Base-by-base conservation (phyloP, 208 protist species). In the Wallacemonas sp. region DNA sequence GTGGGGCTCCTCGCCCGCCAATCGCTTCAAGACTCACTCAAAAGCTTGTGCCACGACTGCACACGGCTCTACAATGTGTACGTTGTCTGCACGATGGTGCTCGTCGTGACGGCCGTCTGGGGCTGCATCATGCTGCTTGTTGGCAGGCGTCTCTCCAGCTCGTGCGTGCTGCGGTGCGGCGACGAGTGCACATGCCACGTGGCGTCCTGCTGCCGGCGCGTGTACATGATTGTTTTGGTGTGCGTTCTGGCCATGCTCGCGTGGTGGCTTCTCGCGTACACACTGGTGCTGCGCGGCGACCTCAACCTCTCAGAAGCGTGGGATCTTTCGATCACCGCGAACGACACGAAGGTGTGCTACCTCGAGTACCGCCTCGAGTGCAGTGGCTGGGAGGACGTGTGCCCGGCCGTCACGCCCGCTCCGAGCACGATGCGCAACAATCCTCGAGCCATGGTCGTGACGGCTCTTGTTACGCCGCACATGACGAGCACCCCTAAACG, bases 41-140 rank as follows among this genome's bases (percentile, higher is more conserved):
- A 55, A 3, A 48, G 66, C 4, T 34, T 73, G 4, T 79, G 66
- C 44, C 46, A 34, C 6, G 44, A 39, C 17, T 73, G 66, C 32
- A 29, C 21, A 1, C n/a, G 15, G 6, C 22, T 59, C 5, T 67
- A 71, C 36, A 41, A 58, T 12, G 54, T 52, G 26, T 79, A 69
- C 58, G 48, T 73, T 15, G 15, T 41, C 8, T 22, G 24, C 44
- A 68, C 71, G 38, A 17, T 30, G 26, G 61, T 36, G 24, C 66
- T 79, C 21, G 38, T 70, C 0, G 30, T 12, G 1, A 59, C 71
- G 19, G 65, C 62, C 0, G 6, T 79, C 12, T n/a, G 69, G 4
- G 65, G 65, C 21, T 79, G 66, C 52, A 29, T 73, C 22, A 66
- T 66, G 21, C 73, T 79, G 30, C 68, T 62, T 39, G 60, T 61